Evolutionary conservation across 2,329 filamentous ascomycete species (phyloP).

Genomic region (Hypoxylon sp.): DNA sequence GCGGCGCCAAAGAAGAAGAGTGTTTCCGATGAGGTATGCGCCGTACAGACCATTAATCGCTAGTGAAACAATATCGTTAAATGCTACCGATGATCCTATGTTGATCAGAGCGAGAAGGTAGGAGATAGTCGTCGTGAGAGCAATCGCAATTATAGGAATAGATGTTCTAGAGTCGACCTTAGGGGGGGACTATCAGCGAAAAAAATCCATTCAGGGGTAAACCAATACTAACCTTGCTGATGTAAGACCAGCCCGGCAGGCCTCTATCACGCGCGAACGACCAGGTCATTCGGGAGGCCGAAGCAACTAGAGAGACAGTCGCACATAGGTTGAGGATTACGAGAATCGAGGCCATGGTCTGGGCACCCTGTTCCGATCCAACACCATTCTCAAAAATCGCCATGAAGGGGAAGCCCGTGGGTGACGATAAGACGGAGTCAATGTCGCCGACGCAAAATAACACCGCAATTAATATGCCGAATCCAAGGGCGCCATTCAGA

Average conservation of each 20-base stretch:
- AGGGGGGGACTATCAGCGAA: neutral
- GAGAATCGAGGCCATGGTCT: conserved; percentile 21
- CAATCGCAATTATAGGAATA: conserved; percentile 25
- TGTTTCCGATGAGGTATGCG: conserved; percentile 56
- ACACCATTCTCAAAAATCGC: conserved; percentile 9
- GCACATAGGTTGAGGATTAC: conserved; percentile 15
- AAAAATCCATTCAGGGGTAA: neutral
- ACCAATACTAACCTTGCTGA: conserved; percentile 20
- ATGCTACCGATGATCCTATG: conserved; percentile 27
- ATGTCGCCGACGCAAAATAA: conserved; percentile 30
- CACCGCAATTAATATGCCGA: conserved; percentile 26
- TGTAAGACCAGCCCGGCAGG: conserved; percentile 22
- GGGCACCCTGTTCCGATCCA: conserved; percentile 7
- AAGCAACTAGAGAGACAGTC: conserved; percentile 15
- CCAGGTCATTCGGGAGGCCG: conserved; percentile 44
- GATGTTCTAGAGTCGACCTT: conserved; percentile 23
- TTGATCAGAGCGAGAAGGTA: conserved; percentile 27
- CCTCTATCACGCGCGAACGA: conserved; percentile 44
- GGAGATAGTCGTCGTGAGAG: conserved; percentile 21
- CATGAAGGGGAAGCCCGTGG: conserved; percentile 9
- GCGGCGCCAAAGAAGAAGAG: conserved; percentile 57
- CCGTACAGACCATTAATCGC: conserved; percentile 54
- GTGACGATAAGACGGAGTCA: conserved; percentile 14
- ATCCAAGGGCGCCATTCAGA: conserved; percentile 24
- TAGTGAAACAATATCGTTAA: conserved; percentile 26